Conservation (phyloP, 2,329 filamentous ascomycete species). For the Aurifilum marmelostoma region DNA sequence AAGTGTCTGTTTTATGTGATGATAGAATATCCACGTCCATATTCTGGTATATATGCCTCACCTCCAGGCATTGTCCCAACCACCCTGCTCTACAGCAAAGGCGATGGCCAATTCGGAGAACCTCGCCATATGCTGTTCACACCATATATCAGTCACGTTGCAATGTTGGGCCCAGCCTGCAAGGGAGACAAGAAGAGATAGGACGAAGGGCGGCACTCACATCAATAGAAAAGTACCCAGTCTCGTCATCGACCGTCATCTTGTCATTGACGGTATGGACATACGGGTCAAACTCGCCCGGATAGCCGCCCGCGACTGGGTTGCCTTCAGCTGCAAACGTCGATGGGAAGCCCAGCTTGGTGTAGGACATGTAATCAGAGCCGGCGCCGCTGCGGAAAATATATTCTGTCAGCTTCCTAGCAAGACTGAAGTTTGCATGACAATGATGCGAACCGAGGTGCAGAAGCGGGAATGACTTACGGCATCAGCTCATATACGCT, state of each 20-base stretch:
- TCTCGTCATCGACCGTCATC: conserved; percentile 43
- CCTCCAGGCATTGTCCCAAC: conserved; percentile 46
- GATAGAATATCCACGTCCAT: not conserved
- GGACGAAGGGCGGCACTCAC: conserved; percentile 34
- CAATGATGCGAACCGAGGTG: no score
- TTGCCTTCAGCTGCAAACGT: conserved; percentile 45
- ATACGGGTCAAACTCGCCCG: conserved; percentile 44
- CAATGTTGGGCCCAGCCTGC: not conserved
- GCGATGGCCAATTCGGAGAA: conserved; percentile 46
- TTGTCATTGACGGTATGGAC: conserved; percentile 43
- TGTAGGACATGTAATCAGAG: conserved; percentile 48
- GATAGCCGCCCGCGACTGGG: conserved; percentile 37
- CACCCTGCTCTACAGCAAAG: conserved; percentile 44
- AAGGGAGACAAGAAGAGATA: not conserved
- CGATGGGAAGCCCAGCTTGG: conserved; percentile 43
- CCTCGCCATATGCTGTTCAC: conserved; percentile 43
- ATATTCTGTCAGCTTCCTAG: not conserved
- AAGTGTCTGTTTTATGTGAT: no score
- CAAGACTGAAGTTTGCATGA: not conserved
- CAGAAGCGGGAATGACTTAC: conserved; percentile 32
- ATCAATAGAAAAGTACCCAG: conserved; percentile 43
- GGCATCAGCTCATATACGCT: conserved; percentile 39
- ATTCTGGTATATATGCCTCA: conserved; percentile 23
- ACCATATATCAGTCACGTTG: conserved; percentile 20
- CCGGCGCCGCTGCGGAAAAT: conserved; percentile 37